A percentile compares a stretch with the other conserved stretches of the same genome.
phyloP scores from a whole-genome alignment of 2,329 filamentous ascomycete genomes.

The Thielaviopsis punctulata region DNA sequence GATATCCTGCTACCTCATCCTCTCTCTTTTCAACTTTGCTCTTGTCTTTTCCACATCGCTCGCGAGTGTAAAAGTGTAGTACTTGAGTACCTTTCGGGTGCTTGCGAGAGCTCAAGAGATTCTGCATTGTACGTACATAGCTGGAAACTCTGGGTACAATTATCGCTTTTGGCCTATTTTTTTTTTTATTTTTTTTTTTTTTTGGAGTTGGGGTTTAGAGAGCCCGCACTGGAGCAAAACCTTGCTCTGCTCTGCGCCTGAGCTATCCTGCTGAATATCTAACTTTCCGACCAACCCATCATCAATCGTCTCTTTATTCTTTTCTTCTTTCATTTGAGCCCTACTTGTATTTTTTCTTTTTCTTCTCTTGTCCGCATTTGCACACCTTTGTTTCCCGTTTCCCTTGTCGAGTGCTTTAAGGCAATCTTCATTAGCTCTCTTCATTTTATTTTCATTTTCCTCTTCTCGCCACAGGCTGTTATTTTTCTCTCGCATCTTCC shows the following conservation, averaged over 20 bases:
- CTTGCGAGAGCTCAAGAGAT: too few relatives aligned
- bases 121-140: too few relatives aligned
- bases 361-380: background rate
- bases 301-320: background rate
- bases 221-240: constrained; percentile 9
- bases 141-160: background rate
- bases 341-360: background rate
- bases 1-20: background rate
- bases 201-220: background rate
- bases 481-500: background rate
- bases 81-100: too few relatives aligned
- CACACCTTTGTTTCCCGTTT: background rate
- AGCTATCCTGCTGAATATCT: constrained; percentile 6
- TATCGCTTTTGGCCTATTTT: background rate
- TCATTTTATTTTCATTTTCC: background rate
- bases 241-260: constrained; percentile 9
- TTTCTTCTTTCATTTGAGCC: background rate
- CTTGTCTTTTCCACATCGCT: background rate
- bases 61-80: too few relatives aligned
- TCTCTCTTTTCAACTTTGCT: background rate
- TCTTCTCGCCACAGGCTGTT: background rate
- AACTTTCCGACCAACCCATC: background rate
- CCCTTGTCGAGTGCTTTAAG: background rate
- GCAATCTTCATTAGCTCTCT: background rate
- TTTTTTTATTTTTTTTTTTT: background rate